These are phyloP conservation scores for Exophiala aquamarina DNA, from an alignment of 2,329 filamentous ascomycete genomes.

Conservation along the genomic window DNA sequence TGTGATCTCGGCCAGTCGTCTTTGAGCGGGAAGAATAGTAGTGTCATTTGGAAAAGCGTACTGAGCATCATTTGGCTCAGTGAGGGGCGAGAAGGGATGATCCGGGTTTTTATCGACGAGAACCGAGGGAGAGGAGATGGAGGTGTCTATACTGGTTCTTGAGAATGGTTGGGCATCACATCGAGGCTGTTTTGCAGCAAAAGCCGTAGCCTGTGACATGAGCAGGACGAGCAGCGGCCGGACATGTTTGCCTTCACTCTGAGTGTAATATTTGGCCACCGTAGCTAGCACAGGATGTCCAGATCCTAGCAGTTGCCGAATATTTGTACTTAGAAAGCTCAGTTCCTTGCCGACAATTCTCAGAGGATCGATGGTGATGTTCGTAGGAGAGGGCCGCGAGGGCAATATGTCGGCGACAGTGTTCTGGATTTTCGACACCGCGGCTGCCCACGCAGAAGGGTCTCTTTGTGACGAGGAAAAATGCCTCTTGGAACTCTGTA, in stretches of 20 bases:
- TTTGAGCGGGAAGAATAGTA: constrained; percentile 83
- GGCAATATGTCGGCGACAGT: constrained; percentile 44
- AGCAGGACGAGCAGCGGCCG: constrained; percentile 91
- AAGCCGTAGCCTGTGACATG: constrained; percentile 91
- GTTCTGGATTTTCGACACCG: constrained; percentile 54
- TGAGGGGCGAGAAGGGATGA: constrained; percentile 52
- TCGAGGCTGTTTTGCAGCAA: constrained; percentile 65
- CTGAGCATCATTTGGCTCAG: constrained; percentile 46
- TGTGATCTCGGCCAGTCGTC: constrained; percentile 91
- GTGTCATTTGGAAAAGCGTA: constrained; percentile 47
- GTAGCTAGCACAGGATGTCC: constrained; percentile 93
- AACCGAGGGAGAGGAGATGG: constrained; percentile 60
- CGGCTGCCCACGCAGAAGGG: constrained; percentile 40
- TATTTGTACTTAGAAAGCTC: constrained; percentile 92
- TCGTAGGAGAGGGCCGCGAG: constrained; percentile 40
- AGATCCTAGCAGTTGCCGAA: constrained; percentile 86
- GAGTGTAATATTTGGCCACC: constrained; percentile 96
- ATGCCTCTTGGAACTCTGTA: constrained; percentile 8
- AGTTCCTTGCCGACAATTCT: constrained; percentile 92
- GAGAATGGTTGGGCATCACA: constrained; percentile 32
- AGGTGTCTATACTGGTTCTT: constrained; percentile 52
- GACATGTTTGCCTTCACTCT: constrained; percentile 94
- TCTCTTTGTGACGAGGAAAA: constrained; percentile 15
- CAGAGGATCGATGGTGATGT: constrained; percentile 81
- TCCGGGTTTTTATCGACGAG: constrained; percentile 83